These are phyloP conservation scores for Chaetomiaceae sp. DNA, from an alignment of 2,329 filamentous ascomycete genomes.

Conservation along the genomic window DNA sequence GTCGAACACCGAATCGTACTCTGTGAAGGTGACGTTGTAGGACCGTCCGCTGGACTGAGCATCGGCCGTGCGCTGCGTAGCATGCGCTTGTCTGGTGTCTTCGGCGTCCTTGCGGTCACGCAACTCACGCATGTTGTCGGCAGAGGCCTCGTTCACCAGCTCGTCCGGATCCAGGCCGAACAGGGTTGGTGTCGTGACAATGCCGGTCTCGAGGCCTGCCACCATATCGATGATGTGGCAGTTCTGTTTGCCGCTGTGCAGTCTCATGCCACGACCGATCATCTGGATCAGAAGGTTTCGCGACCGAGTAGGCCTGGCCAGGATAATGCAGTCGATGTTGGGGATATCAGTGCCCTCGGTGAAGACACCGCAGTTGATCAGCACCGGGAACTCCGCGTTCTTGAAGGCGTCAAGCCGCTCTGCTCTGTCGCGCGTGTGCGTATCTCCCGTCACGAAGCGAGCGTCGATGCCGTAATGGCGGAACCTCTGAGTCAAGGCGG, in stretches of 20 bases:
- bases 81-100: conserved; percentile 30
- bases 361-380: conserved; percentile 93
- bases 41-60: conserved; percentile 4
- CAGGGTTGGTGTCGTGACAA: conserved; percentile 84
- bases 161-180: conserved; percentile 86
- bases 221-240: conserved; percentile 98
- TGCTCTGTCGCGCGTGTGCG: conserved; percentile 60
- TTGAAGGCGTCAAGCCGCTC: conserved; percentile 71
- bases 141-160: conserved; percentile 61
- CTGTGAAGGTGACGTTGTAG: conserved; percentile 67
- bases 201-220: conserved; percentile 72
- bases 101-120: conserved; percentile 42
- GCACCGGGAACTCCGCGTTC: conserved; percentile 69
- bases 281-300: conserved; percentile 94
- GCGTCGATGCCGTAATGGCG: conserved; percentile 74
- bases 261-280: conserved; percentile 89
- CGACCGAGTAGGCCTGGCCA: conserved; percentile 83
- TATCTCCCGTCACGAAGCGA: conserved; percentile 78
- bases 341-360: conserved; percentile 98
- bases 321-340: conserved; percentile 87
- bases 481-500: conserved; percentile 68
- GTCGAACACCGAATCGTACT: conserved; percentile 89
- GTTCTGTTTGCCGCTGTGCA: conserved; percentile 72
- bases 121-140: conserved; percentile 53
- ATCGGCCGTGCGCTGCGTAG: background rate